Base-by-base conservation (phyloP, 2,329 filamentous ascomycete genomes). In the Aspergillus hortae region DNA sequence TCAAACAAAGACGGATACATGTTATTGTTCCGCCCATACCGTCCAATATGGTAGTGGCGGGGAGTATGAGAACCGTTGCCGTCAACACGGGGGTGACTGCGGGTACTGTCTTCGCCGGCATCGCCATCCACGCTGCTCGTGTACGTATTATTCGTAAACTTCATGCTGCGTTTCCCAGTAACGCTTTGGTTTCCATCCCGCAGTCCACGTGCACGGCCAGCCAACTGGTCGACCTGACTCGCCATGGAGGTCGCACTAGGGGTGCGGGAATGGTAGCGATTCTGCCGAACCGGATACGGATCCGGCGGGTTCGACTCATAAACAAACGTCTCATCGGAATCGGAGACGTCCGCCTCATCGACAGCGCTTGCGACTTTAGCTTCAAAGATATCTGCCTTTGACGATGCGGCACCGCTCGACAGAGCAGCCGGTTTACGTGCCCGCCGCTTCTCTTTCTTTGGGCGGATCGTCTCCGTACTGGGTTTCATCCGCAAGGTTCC, bases 321-420 rank as follows among this genome's bases (percentile, higher is more conserved):
- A 14, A 99, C 94, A 71, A 97, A 99, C 0, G 94, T 97, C 72
- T 97, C 94, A 65, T 96, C 94, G 1, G 92, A 97, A 69, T 99
- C 94, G 6, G 92, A 96, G 11, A 92, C 95, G 70, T 96, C 89
- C 42, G 90, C 91, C 70, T 97, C 92, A 68, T 97, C 92, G 48
- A 99, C 91, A 7, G 92, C 92, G 69, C 87, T 96, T 46, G 92
- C 92, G 60, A 99, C 91, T 67, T 95, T 95, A 61, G 92, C 91
- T 75, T 97, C 94, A 69, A 99, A 99, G 47, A 97, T 91, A 72
- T 99, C 94, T 67, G 94, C 92, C 76, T 97, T 97, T 54, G 92
- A 95, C 14, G 91, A 94, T 54, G 87, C 90, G 86, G 80, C 71
- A 15, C 62, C 62, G 23, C 60, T 61, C 3, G 62, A 53, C 21